Percentiles rank a stretch among this genome's conserved stretches.
phyloP scores from a whole-genome alignment of 2,329 filamentous ascomycete genomes.

The Ascochyta pisi region DNA sequence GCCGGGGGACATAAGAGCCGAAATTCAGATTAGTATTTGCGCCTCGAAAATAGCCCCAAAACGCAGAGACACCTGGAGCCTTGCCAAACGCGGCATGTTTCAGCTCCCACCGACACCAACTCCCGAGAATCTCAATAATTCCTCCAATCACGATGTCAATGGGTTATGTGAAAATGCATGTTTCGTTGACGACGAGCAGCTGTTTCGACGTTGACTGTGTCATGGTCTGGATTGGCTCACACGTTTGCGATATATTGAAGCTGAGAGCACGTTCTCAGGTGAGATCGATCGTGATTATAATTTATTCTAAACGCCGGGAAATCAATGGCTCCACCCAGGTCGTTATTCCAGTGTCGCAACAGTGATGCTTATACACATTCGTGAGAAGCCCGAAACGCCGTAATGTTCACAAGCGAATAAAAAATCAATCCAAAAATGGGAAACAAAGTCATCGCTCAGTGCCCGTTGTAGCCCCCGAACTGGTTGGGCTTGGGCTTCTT shows the following conservation, averaged over 20 bases:
- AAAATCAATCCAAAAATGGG: not conserved
- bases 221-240: not conserved
- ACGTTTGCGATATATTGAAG: slow-evolving; percentile 2
- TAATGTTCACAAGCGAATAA: not conserved
- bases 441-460: not conserved
- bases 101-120: slow-evolving; percentile 1
- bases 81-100: slow-evolving; percentile 11
- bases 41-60: slow-evolving; percentile 1
- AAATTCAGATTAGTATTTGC: not conserved
- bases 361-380: slow-evolving; percentile 3
- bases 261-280: not conserved
- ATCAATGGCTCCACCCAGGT: not conserved
- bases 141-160: not conserved
- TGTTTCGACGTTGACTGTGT: not conserved
- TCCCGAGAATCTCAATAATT: not conserved
- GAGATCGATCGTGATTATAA: not conserved
- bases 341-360: not conserved
- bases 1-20: not conserved
- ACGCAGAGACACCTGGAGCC: not conserved
- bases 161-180: not conserved
- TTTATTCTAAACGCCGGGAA: slow-evolving; percentile 4
- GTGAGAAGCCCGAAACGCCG: not conserved
- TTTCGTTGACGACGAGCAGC: not conserved
- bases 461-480: slow-evolving; percentile 18
- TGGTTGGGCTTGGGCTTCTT: slow-evolving; percentile 51